A percentile compares a stretch with the other conserved stretches of the same genome.
Evolutionary conservation across 2,329 filamentous ascomycete genomes (phyloP).

Genomic region (Tetracladium maxilliforme): DNA sequence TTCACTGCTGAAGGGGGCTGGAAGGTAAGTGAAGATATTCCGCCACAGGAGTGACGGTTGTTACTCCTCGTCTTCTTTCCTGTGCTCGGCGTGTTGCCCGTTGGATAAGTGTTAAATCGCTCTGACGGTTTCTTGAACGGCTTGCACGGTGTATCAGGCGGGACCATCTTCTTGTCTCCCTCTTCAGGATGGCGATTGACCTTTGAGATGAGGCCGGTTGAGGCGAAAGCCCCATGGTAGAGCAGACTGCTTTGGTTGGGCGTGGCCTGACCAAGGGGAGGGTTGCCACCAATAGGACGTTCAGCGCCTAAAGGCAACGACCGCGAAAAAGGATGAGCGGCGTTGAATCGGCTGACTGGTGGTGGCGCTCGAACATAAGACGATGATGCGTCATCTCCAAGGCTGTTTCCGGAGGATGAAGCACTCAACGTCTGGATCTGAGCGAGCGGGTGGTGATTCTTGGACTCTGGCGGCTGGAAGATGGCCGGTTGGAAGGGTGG

Average conservation of each 20-base stretch:
- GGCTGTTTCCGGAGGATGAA: too few species aligned
- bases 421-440: too few species aligned
- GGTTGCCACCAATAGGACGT: slow-evolving; percentile 29
- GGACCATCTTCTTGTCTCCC: slow-evolving; percentile 44
- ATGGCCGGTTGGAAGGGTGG: too few species aligned
- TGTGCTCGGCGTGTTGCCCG: slow-evolving; percentile 37
- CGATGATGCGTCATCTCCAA: too few species aligned
- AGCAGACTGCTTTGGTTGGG: too few species aligned
- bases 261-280: too few species aligned
- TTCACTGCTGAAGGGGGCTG: slow-evolving; percentile 57
- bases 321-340: too few species aligned
- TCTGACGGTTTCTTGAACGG: slow-evolving; percentile 63
- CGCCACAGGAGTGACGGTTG: slow-evolving; percentile 59
- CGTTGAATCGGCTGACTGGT: too few species aligned
- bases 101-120: slow-evolving; percentile 51
- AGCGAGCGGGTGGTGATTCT: too few species aligned
- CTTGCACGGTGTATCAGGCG: slow-evolving; percentile 95
- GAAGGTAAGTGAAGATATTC: too few species aligned
- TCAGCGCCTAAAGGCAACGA: slow-evolving; percentile 57
- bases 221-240: slow-evolving; percentile 89
- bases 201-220: slow-evolving; percentile 89
- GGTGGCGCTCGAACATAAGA: too few species aligned
- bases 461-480: too few species aligned
- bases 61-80: slow-evolving; percentile 44
- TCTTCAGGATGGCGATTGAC: slow-evolving; percentile 75